Percentiles rank a stretch among this genome's conserved stretches.
Evolutionary conservation across 305 asterid genomes (phyloP).

Genomic region (Fraxinus latifolia): DNA sequence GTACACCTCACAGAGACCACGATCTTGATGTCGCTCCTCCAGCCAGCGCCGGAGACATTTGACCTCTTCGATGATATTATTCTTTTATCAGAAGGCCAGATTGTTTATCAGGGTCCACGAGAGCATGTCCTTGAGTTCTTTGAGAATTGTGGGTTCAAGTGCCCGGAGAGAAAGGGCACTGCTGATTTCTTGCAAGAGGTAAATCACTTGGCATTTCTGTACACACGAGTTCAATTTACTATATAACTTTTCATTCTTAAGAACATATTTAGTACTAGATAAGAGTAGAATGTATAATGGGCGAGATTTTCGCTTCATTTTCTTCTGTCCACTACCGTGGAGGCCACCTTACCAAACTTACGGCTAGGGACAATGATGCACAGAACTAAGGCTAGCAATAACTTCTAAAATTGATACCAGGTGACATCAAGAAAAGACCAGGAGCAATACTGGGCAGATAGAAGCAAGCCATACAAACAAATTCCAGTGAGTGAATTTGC

Average conservation of each 20-base stretch:
- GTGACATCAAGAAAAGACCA: constrained; percentile 87
- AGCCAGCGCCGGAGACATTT: constrained; percentile 72
- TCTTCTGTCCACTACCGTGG: background rate
- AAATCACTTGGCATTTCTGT: background rate
- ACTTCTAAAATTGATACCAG: constrained; percentile 25
- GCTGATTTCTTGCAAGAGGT: constrained; percentile 87
- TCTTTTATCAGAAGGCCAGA: constrained; percentile 56
- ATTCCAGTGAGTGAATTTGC: constrained; percentile 57
- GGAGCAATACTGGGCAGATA: constrained; percentile 78
- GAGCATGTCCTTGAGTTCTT: constrained; percentile 51
- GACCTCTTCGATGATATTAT: constrained; percentile 67
- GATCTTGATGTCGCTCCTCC: constrained; percentile 66
- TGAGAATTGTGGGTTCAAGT: constrained; percentile 60
- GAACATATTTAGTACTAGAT: background rate
- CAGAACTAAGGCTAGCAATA: background rate
- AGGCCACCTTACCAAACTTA: background rate
- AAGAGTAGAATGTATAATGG: background rate
- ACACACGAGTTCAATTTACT: background rate
- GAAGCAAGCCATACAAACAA: constrained; percentile 42
- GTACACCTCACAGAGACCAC: constrained; percentile 68
- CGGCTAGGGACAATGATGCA: background rate
- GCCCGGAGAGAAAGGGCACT: constrained; percentile 66
- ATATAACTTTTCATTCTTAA: background rate
- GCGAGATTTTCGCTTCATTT: background rate
- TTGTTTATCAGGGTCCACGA: constrained; percentile 64